These are phyloP conservation scores for Dictyostelium brefeldianum DNA, from an alignment of 78 protist species.

Conservation along the genomic window DNA sequence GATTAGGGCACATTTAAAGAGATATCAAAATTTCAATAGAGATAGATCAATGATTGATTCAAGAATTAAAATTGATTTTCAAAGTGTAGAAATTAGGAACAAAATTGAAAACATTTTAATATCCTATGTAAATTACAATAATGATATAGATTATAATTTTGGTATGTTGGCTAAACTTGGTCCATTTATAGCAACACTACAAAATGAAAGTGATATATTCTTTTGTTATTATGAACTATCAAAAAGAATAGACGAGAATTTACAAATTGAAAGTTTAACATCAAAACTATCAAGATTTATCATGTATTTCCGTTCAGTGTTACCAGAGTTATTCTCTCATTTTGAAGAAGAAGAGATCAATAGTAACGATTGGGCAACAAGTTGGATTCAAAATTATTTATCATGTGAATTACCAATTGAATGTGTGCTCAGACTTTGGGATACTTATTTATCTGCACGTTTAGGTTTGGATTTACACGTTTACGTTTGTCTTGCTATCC, in stretches of 20 bases:
- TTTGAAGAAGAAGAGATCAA: slow-evolving; percentile 85
- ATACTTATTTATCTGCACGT: slow-evolving; percentile 78
- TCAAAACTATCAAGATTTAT: slow-evolving; percentile 78
- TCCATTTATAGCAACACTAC: slow-evolving; percentile 74
- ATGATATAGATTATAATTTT: slow-evolving; percentile 75
- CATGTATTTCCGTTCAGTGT: slow-evolving; percentile 74
- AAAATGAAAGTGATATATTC: slow-evolving; percentile 76
- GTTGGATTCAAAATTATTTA: slow-evolving; percentile 69
- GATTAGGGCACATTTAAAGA: slow-evolving; percentile 63
- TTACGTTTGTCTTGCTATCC: slow-evolving; percentile 78
- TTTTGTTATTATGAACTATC: slow-evolving; percentile 59
- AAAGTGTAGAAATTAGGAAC: slow-evolving; percentile 72
- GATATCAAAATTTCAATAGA: slow-evolving; percentile 60
- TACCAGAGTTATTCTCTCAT: slow-evolving; percentile 80
- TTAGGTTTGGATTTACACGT: slow-evolving; percentile 75
- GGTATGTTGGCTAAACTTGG: slow-evolving; percentile 66
- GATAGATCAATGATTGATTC: slow-evolving; percentile 11
- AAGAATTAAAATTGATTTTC: slow-evolving; percentile 54
- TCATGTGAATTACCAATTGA: slow-evolving; percentile 81
- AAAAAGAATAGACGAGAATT: slow-evolving; percentile 81
- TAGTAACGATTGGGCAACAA: slow-evolving; percentile 84
- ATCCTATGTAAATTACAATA: slow-evolving; percentile 69
- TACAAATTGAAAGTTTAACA: slow-evolving; percentile 47
- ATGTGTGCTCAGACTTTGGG: slow-evolving; percentile 84
- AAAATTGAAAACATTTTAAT: slow-evolving; percentile 68